phyloP scores from a whole-genome alignment of 306 rosid genomes.

The Cyclanthera cordifolia region DNA sequence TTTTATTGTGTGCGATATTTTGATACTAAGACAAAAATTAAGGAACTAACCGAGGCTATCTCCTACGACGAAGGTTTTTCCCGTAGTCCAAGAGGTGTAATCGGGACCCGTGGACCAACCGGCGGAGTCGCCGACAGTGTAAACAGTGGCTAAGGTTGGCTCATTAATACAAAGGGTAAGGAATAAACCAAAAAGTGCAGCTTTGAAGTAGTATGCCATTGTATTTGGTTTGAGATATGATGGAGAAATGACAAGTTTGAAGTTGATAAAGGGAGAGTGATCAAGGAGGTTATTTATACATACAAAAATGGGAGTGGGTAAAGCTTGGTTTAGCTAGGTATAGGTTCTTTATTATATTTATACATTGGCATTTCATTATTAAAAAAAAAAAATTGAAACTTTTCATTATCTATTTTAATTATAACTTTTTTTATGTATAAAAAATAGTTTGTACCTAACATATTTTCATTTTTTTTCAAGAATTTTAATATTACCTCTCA shows the following conservation, averaged over 20 bases:
- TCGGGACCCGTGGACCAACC: slow-evolving; percentile 64
- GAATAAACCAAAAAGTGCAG: slow-evolving; percentile 19
- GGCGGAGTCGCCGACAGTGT: slow-evolving; percentile 61
- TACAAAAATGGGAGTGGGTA: slow-evolving; percentile 30
- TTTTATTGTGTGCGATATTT: too few relatives aligned
- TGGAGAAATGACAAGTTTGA: slow-evolving; percentile 4
- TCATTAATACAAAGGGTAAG: slow-evolving; percentile 32
- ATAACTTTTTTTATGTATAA: too few relatives aligned
- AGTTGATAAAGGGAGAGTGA: slow-evolving; percentile 2
- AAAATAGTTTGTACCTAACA: too few relatives aligned
- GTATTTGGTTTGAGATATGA: neutral
- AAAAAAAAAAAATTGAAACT: too few relatives aligned
- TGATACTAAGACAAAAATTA: neutral
- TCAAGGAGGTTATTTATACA: slow-evolving; percentile 27
- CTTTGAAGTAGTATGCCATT: slow-evolving; percentile 36
- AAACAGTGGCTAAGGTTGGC: slow-evolving; percentile 39
- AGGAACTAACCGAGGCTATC: slow-evolving; percentile 52
- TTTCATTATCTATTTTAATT: too few relatives aligned
- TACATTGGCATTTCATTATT: too few relatives aligned
- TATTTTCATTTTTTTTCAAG: too few relatives aligned
- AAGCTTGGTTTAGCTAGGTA: slow-evolving; percentile 38
- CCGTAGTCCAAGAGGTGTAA: slow-evolving; percentile 64
- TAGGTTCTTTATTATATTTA: too few relatives aligned
- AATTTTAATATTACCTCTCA: too few relatives aligned
- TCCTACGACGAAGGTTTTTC: slow-evolving; percentile 52